Base-by-base conservation (phyloP, 1,284 basidiomycete genomes). In the Fistulinella staudtii region DNA sequence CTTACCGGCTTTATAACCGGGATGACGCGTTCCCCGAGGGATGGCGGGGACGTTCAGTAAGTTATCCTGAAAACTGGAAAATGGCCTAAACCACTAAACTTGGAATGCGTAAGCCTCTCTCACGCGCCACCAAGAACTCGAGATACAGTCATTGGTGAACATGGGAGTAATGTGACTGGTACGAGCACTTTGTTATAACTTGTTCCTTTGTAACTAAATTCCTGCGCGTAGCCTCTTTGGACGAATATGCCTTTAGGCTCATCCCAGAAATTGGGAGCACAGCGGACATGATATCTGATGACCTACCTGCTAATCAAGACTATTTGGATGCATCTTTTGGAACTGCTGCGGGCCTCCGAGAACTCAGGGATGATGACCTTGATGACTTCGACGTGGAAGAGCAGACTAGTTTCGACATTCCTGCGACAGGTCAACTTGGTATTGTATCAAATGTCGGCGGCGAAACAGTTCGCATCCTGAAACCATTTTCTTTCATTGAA, bases 261-360 rank as follows among this genome's bases (percentile, higher is more conserved):
- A 63, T 82, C 6, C 87, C 89, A 1, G 84, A 91, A 50, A 71
- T 88, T 41, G 85, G 85, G 6, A 77, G 82, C 5, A 76, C 81
- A 4, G 83, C 89, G 4, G 94, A 98, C 64, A 84, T 97, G 78
- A 85, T 98, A 37, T 73, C 77, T 33, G 95, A 98, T 58, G 93
- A 98, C 60, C 71, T 98, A 10, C 94, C 94, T 0, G 87, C 77
- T 14, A 94, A 98, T 61, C 70, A 76, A 27, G 88, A 93, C 55
- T 98, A 93, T 57, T 73, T 97, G 21, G 91, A 93, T 52, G 80
- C 80, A 39, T 84, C 87, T 3, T 89, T 86, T 58, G 83, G 87
- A 37, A 70, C 85, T 17, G 82, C 86, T 15, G 88, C 80, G 5
- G 88, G 88, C 14, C 66, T 90, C 14, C 76, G 82, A 41, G 86